Conservation (phyloP, 768 basidiomycete genomes). For the Hygrocybe punicea region DNA sequence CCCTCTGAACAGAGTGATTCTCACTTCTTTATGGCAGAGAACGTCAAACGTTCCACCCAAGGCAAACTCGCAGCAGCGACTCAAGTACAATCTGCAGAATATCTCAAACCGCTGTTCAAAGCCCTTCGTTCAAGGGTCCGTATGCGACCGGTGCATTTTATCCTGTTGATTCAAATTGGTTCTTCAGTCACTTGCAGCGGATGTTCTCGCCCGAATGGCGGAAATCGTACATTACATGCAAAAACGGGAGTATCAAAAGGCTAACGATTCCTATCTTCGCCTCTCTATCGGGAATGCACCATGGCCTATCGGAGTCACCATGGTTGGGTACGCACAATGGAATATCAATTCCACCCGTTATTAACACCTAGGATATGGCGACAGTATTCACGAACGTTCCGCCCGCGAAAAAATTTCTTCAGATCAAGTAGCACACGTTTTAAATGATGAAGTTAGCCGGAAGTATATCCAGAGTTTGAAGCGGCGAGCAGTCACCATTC, state of each 20-base stretch:
- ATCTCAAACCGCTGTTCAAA: constrained; percentile 96
- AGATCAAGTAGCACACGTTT: constrained; percentile 94
- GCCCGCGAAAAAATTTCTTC: constrained; percentile 97
- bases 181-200: constrained; percentile 66
- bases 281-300: constrained; percentile 98
- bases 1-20: neutral
- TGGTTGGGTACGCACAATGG: constrained; percentile 77
- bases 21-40: constrained; percentile 45
- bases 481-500: constrained; percentile 49
- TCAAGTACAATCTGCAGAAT: constrained; percentile 92
- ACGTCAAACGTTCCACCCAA: constrained; percentile 82
- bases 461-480: constrained; percentile 99
- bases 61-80: constrained; percentile 94
- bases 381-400: constrained; percentile 93
- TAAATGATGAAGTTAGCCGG: constrained; percentile 98
- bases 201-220: constrained; percentile 80
- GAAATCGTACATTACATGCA: constrained; percentile 98
- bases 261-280: constrained; percentile 96
- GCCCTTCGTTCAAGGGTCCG: constrained; percentile 79
- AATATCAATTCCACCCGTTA: neutral
- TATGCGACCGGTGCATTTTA: constrained; percentile 11
- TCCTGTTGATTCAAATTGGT: neutral
- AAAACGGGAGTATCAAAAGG: constrained; percentile 87
- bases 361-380: neutral
- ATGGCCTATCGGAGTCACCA: constrained; percentile 99